These are phyloP conservation scores for Diaporthe nobilis DNA, from an alignment of 2,329 filamentous ascomycete genomes.

Conservation along the genomic window DNA sequence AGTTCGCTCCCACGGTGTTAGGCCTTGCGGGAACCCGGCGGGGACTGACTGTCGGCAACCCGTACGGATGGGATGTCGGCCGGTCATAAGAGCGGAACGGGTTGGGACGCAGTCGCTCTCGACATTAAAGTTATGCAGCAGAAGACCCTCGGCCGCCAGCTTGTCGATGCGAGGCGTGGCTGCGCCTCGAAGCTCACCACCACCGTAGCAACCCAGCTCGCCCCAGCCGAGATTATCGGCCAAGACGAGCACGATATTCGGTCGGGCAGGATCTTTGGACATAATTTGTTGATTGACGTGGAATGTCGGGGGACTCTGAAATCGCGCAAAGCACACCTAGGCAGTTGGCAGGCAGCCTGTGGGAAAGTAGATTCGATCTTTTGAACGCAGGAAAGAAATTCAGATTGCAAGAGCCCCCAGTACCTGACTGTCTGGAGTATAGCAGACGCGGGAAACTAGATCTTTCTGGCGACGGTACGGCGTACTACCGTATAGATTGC, in stretches of 20 bases:
- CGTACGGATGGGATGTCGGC: slow-evolving; percentile 53
- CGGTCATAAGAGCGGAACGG: slow-evolving; percentile 53
- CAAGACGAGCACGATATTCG: slow-evolving; percentile 52
- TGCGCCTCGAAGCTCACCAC: slow-evolving; percentile 51
- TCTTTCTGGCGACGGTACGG: background rate
- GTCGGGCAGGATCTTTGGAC: slow-evolving; percentile 45
- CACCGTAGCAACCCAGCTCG: slow-evolving; percentile 53
- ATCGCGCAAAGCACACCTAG: background rate
- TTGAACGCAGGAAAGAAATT: background rate
- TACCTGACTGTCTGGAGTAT: background rate
- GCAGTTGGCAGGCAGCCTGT: background rate
- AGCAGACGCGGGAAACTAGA: background rate
- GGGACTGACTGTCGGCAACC: slow-evolving; percentile 53
- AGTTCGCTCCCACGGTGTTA: slow-evolving; percentile 51
- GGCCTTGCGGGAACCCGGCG: slow-evolving; percentile 51
- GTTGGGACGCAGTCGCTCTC: slow-evolving; percentile 55
- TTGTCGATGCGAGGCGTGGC: slow-evolving; percentile 52
- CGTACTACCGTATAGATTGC: background rate
- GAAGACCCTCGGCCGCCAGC: slow-evolving; percentile 50
- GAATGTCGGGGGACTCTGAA: background rate
- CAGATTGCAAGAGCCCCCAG: background rate
- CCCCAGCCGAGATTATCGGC: slow-evolving; percentile 57
- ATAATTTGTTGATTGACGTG: slow-evolving; percentile 23
- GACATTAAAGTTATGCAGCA: slow-evolving; percentile 55
- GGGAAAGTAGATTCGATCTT: background rate